phyloP scores from a whole-genome alignment of 495 filamentous ascomycete genomes.

The Delitschia confertaspora region DNA sequence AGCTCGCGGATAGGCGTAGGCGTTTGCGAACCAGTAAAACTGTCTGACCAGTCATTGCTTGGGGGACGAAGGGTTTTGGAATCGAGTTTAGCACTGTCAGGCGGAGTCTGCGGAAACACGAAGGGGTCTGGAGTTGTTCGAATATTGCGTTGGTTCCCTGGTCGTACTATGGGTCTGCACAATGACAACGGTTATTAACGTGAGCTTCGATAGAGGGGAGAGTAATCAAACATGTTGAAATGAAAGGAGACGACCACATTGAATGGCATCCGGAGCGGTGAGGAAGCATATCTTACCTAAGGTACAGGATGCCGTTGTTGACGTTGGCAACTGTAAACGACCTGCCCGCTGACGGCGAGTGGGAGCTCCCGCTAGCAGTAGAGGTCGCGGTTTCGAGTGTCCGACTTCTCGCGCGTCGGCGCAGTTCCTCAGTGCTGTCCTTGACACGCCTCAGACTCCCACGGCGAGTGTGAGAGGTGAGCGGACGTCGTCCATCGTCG shows the following conservation, averaged over 20 bases:
- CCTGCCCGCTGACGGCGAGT: slow-evolving; percentile 31
- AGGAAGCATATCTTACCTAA: too few species aligned
- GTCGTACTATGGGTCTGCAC: slow-evolving; percentile 50
- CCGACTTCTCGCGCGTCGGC: slow-evolving; percentile 18
- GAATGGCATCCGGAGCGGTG: too few species aligned
- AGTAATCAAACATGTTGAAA: too few species aligned
- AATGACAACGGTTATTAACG: background rate
- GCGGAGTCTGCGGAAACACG: slow-evolving; percentile 48
- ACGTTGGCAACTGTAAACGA: slow-evolving; percentile 93
- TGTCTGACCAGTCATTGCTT: slow-evolving; percentile 41
- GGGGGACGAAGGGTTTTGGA: slow-evolving; percentile 34
- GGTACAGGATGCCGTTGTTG: slow-evolving; percentile 85
- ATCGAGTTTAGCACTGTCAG: slow-evolving; percentile 48
- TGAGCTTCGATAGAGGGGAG: too few species aligned
- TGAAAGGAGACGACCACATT: too few species aligned
- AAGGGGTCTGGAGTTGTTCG: slow-evolving; percentile 47
- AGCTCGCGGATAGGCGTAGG: slow-evolving; percentile 13
- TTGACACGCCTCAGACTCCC: slow-evolving; percentile 26
- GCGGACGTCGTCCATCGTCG: slow-evolving; percentile 12
- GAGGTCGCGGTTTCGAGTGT: slow-evolving; percentile 11
- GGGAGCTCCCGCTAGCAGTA: too few species aligned
- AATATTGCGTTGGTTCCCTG: slow-evolving; percentile 48
- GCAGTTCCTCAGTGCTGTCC: slow-evolving; percentile 28
- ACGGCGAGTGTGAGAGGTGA: slow-evolving; percentile 8
- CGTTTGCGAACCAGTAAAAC: slow-evolving; percentile 30